phyloP scores from a whole-genome alignment of 345 rosid genomes.

The Arabidopsis arenosa region DNA sequence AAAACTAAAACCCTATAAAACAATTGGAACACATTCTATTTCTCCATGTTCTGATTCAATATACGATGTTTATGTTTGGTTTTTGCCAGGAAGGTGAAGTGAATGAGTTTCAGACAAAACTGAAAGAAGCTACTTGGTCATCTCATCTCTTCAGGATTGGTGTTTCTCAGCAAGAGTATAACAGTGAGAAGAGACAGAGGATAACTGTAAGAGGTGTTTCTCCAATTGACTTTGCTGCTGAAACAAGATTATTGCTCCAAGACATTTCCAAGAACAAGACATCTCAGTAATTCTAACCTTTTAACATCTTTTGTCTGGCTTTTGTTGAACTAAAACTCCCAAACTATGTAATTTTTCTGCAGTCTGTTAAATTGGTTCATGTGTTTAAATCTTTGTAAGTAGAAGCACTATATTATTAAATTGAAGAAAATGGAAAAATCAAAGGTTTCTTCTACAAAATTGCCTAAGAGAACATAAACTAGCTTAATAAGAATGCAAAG shows the following conservation, averaged over 20 bases:
- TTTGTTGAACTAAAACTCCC: neutral
- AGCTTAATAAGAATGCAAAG: slow-evolving; percentile 3
- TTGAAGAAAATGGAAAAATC: too few species aligned
- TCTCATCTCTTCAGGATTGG: slow-evolving; percentile 76
- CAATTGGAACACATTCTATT: neutral
- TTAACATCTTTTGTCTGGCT: slow-evolving; percentile 18
- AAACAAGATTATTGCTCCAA: slow-evolving; percentile 73
- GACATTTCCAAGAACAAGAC: slow-evolving; percentile 70
- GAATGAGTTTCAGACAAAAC: slow-evolving; percentile 58
- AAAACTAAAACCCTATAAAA: neutral
- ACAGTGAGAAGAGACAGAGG: slow-evolving; percentile 87
- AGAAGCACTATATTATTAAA: neutral
- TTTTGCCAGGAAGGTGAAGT: slow-evolving; percentile 52
- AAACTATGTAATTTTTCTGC: slow-evolving; percentile 7
- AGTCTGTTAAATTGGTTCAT: neutral
- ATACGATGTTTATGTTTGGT: neutral
- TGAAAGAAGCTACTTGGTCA: slow-evolving; percentile 83
- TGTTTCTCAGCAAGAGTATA: slow-evolving; percentile 80
- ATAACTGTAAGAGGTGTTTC: slow-evolving; percentile 69
- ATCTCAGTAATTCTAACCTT: slow-evolving; percentile 6
- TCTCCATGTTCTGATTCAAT: slow-evolving; percentile 15
- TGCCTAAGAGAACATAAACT: slow-evolving; percentile 1
- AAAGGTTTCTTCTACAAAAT: too few species aligned
- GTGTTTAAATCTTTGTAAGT: too few species aligned
- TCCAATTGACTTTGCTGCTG: slow-evolving; percentile 80